phyloP scores from a whole-genome alignment of 441 rosid species.

The Jatropha podagrica region DNA sequence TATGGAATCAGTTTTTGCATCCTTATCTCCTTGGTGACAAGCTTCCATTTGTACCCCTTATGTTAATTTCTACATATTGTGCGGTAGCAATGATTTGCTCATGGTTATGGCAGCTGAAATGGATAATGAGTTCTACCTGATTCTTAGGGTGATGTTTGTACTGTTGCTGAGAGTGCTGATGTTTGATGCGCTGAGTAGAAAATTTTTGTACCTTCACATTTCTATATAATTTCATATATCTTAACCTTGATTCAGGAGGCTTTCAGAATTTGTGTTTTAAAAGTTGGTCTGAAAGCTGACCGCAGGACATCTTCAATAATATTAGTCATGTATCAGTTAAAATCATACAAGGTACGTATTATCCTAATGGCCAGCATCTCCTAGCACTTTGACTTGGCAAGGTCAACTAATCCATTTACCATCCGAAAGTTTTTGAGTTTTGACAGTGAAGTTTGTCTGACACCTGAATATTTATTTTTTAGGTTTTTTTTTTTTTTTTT shows the following conservation, averaged over 20 bases:
- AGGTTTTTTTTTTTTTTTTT: not conserved
- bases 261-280: too few species aligned
- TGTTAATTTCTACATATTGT: slow-evolving; percentile 77
- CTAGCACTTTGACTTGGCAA: too few species aligned
- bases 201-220: not conserved
- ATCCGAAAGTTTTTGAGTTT: not conserved
- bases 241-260: not conserved
- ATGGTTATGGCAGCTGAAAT: slow-evolving; percentile 83
- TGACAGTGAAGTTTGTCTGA: not conserved
- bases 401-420: too few species aligned
- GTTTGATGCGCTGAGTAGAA: not conserved
- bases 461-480: not conserved
- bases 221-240: not conserved
- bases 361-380: too few species aligned
- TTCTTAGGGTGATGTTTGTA: not conserved
- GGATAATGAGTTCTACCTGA: slow-evolving; percentile 39
- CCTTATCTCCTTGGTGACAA: slow-evolving; percentile 63
- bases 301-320: too few species aligned
- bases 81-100: slow-evolving; percentile 64
- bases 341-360: too few species aligned
- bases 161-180: not conserved
- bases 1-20: slow-evolving; percentile 68
- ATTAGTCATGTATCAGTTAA: too few species aligned
- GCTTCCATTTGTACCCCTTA: slow-evolving; percentile 72
- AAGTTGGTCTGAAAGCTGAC: too few species aligned